These are phyloP conservation scores for Colletotrichum camelliae DNA, from an alignment of 2,329 filamentous ascomycete species.

Conservation along the genomic window DNA sequence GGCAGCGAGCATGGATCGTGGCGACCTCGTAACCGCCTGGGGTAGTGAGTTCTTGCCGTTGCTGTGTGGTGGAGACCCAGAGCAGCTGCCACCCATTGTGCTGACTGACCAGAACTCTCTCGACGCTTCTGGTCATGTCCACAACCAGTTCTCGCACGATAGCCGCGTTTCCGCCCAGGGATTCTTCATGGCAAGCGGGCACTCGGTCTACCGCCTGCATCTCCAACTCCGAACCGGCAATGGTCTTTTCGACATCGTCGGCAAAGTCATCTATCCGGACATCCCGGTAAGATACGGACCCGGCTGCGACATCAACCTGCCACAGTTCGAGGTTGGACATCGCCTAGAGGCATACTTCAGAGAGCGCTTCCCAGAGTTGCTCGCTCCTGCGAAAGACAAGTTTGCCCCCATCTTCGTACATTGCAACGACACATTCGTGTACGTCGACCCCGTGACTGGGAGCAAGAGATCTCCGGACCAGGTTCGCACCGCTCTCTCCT, in stretches of 20 bases:
- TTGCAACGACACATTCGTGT: conserved; percentile 5
- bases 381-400: background rate
- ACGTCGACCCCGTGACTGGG: background rate
- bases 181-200: conserved; percentile 17
- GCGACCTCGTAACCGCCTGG: conserved; percentile 27
- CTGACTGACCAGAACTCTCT: background rate
- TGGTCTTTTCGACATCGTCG: conserved; percentile 25
- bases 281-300: conserved; percentile 14
- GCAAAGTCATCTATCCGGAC: conserved; percentile 14
- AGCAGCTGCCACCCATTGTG: conserved; percentile 19
- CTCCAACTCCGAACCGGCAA: conserved; percentile 26
- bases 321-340: background rate
- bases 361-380: background rate
- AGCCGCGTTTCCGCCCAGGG: conserved; percentile 17
- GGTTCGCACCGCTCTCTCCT: conserved; percentile 22
- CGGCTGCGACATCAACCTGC: background rate
- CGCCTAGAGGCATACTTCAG: background rate
- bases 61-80: conserved; percentile 24
- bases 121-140: background rate
- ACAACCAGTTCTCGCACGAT: conserved; percentile 15
- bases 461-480: conserved; percentile 22
- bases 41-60: conserved; percentile 26
- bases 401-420: conserved; percentile 25
- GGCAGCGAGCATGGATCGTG: conserved; percentile 24
- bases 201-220: conserved; percentile 22